Conservation (phyloP, 2,329 filamentous ascomycete genomes). For the Fusarium sublunatum region DNA sequence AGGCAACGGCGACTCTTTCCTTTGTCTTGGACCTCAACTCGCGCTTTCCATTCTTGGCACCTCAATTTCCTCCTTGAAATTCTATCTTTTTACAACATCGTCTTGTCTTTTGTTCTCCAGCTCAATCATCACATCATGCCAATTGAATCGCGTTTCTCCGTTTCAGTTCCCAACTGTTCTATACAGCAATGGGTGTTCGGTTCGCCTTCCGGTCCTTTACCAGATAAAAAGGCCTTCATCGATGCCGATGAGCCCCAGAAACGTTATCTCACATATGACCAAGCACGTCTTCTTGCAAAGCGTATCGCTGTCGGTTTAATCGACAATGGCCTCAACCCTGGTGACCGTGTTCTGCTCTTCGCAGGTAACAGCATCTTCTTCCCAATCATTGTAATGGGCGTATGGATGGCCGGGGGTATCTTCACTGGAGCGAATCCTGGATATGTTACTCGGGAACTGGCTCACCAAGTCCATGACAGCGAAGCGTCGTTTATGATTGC, state of each 20-base stretch:
- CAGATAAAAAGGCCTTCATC: constrained; percentile 63
- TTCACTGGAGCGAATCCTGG: constrained; percentile 81
- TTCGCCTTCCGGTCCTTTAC: constrained; percentile 57
- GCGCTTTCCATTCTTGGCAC: background rate
- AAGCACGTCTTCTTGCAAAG: constrained; percentile 77
- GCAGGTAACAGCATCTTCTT: constrained; percentile 80
- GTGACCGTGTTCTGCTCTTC: constrained; percentile 79
- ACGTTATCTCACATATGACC: constrained; percentile 71
- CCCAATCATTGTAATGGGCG: constrained; percentile 75
- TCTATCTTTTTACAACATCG: background rate
- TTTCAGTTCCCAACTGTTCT: constrained; percentile 59
- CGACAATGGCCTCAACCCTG: constrained; percentile 70
- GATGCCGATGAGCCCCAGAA: constrained; percentile 75
- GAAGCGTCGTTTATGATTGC: constrained; percentile 75
- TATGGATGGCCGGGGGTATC: constrained; percentile 80
- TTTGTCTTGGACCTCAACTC: constrained; percentile 6
- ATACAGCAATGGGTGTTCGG: constrained; percentile 68
- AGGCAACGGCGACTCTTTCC: constrained; percentile 10
- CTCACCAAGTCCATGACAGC: constrained; percentile 79
- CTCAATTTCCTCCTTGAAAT: background rate
- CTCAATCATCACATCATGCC: constrained; percentile 53
- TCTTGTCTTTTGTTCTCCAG: background rate
- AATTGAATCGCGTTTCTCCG: constrained; percentile 60
- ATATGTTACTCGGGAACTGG: constrained; percentile 75
- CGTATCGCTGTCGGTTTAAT: constrained; percentile 76